phyloP scores from a whole-genome alignment of 2,329 filamentous ascomycete genomes.

The Cephalotrichum gorgonifer region DNA sequence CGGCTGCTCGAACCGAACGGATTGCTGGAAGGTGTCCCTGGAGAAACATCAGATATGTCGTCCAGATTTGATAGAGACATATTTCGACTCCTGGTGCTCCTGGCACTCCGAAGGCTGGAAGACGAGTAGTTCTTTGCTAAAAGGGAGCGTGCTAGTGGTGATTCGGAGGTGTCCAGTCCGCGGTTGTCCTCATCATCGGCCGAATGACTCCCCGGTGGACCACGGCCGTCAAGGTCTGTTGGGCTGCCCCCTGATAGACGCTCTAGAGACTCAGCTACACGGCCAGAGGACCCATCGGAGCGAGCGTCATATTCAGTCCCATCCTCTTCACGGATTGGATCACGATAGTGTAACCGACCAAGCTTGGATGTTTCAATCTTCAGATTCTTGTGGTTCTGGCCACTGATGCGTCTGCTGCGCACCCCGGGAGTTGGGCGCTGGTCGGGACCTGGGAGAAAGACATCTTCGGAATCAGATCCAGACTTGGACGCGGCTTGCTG shows the following conservation, averaged over 20 bases:
- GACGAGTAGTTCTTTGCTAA: constrained; percentile 62
- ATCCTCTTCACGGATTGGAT: neutral
- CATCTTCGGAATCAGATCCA: constrained; percentile 21
- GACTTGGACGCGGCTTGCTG: neutral
- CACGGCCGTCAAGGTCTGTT: neutral
- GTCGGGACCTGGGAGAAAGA: constrained; percentile 7
- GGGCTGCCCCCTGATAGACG: neutral
- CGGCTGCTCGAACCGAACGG: constrained; percentile 44
- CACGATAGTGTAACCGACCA: neutral
- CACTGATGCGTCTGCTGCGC: constrained; percentile 68
- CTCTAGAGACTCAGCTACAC: neutral
- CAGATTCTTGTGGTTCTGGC: constrained; percentile 68
- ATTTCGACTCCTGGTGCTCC: constrained; percentile 65
- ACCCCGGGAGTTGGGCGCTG: constrained; percentile 40
- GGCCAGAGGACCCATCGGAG: neutral
- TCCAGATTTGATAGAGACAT: constrained; percentile 55
- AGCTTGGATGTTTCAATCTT: constrained; percentile 66
- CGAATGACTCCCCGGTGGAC: neutral
- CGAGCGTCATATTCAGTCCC: neutral
- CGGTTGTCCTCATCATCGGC: constrained; percentile 15
- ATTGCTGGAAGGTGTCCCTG: constrained; percentile 63
- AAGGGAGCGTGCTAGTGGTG: constrained; percentile 39
- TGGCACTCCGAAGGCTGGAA: constrained; percentile 60
- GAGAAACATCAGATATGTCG: constrained; percentile 56
- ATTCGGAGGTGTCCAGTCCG: constrained; percentile 33